phyloP scores from a whole-genome alignment of 1,284 basidiomycete genomes.

The Wallemia ichthyophaga region DNA sequence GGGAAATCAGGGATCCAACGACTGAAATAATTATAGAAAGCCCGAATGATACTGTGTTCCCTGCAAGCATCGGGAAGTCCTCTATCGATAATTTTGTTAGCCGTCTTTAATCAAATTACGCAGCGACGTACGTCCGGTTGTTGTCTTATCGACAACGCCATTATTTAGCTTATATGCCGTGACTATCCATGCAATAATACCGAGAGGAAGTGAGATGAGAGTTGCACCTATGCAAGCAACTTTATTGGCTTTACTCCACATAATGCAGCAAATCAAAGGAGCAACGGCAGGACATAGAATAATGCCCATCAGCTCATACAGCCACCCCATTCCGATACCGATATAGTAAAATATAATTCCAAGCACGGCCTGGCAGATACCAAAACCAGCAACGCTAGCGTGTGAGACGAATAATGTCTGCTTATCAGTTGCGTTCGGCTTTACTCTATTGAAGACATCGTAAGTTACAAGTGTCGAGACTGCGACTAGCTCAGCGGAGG shows the following conservation, averaged over 20 bases:
- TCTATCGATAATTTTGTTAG: background rate
- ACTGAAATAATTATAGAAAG: constrained; percentile 46
- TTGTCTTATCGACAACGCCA: constrained; percentile 33
- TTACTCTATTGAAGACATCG: constrained; percentile 33
- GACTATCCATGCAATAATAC: constrained; percentile 47
- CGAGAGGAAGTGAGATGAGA: constrained; percentile 35
- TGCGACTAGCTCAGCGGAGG: constrained; percentile 66
- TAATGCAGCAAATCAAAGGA: constrained; percentile 38
- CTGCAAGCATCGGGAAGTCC: constrained; percentile 34
- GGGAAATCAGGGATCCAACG: constrained; percentile 27
- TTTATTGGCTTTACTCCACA: constrained; percentile 55
- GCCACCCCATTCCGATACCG: constrained; percentile 65
- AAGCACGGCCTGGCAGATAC: constrained; percentile 44
- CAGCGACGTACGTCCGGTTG: constrained; percentile 19
- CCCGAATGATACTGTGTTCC: constrained; percentile 58
- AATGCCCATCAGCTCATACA: constrained; percentile 27
- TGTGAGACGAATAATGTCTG: constrained; percentile 28
- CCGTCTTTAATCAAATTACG: no score
- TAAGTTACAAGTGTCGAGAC: constrained; percentile 24
- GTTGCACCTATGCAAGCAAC: constrained; percentile 43
- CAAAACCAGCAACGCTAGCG: constrained; percentile 32
- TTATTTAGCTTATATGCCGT: constrained; percentile 36
- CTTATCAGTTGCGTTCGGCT: constrained; percentile 21
- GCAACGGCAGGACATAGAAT: constrained; percentile 51
- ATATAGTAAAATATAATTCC: constrained; percentile 67